Evolutionary conservation across 2,329 filamentous ascomycete species (phyloP), one percentile per base, ranked within the genome.

Genomic region (Cyphellophora attinorum): DNA sequence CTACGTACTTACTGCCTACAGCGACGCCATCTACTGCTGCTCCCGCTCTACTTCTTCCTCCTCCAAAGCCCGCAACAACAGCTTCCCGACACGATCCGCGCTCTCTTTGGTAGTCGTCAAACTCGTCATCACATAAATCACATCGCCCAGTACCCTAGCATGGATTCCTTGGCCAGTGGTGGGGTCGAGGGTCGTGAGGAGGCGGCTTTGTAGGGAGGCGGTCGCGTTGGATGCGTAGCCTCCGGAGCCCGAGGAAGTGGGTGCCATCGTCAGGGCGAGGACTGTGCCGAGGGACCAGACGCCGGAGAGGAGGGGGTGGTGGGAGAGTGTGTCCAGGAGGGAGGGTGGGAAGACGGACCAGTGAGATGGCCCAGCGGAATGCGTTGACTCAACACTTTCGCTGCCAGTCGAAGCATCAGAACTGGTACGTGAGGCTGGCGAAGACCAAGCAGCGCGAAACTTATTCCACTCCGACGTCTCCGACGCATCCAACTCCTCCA

Each of bases 211-310:
- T 16, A 77, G 51, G 0, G 63, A 64, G 12, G 62, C 59, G 2
- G 72, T 67, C 4, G 69, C 73, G 1, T 61, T 73, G 1, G 70
- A 75, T 3, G 64, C 72, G 45, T 77, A 77, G 12, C 59, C 61
- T 13, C 66, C 68, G 62, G 45, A 33, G 12, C 58, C 60, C 15
- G 67, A 68, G 18, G 54, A 51, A 3, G 58, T 51, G 47, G 75
- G 71, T 27, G 60, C 58, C 14, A 78, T 45, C 10, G 65, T 64
- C 23, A 93, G 76, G 1, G 80, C 79, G 8, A 91, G 62, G 1
- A 91, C 80, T 2, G 74, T 81, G 0, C 85, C 85, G 1, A 91
- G 59, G 0, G 83, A 79, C 61, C 84, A 82, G 0, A 81, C 74
- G 5, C 78, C 74, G 3, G 74, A 65, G 0, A 91, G 74, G 0